These are phyloP conservation scores for Zygnema circumcarinatum DNA, from an alignment of 139 green algal species.

Conservation along the genomic window DNA sequence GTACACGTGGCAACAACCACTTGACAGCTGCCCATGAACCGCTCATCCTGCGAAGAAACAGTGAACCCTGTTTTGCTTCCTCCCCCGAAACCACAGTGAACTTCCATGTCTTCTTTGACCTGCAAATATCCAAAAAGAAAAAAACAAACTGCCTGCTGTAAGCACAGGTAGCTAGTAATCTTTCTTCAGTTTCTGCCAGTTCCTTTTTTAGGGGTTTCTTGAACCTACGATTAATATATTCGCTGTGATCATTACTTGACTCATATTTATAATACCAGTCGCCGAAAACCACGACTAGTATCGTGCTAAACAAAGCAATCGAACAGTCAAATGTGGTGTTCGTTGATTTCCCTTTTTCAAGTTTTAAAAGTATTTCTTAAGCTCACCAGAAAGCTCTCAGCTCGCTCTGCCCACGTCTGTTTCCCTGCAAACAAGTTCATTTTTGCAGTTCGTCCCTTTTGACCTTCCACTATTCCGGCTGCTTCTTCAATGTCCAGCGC, in stretches of 20 bases:
- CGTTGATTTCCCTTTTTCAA: neutral
- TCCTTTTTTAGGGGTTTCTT: neutral
- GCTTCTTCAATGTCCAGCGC: constrained; percentile 14
- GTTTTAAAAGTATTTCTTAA: too few relatives aligned
- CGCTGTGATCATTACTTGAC: too few relatives aligned
- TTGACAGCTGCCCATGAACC: constrained; percentile 17
- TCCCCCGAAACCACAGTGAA: constrained; percentile 48
- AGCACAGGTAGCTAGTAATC: too few relatives aligned
- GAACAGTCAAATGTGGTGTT: too few relatives aligned
- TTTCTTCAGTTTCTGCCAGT: neutral
- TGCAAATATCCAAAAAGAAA: too few relatives aligned
- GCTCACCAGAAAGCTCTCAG: constrained; percentile 37
- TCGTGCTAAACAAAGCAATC: too few relatives aligned
- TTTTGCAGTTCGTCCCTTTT: neutral
- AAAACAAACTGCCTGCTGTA: neutral
- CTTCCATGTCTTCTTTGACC: constrained; percentile 42
- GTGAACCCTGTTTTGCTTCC: constrained; percentile 35
- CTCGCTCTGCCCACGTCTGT: constrained; percentile 36
- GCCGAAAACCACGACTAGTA: too few relatives aligned
- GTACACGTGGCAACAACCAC: constrained; percentile 26
- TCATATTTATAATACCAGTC: too few relatives aligned
- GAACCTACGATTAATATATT: too few relatives aligned
- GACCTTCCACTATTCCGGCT: constrained; percentile 5
- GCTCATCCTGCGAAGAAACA: neutral
- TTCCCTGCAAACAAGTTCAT: constrained; percentile 54